Evolutionary conservation across 441 rosid genomes (phyloP), one percentile per base, ranked within the genome.

Genomic region (Adansonia gregorii): DNA sequence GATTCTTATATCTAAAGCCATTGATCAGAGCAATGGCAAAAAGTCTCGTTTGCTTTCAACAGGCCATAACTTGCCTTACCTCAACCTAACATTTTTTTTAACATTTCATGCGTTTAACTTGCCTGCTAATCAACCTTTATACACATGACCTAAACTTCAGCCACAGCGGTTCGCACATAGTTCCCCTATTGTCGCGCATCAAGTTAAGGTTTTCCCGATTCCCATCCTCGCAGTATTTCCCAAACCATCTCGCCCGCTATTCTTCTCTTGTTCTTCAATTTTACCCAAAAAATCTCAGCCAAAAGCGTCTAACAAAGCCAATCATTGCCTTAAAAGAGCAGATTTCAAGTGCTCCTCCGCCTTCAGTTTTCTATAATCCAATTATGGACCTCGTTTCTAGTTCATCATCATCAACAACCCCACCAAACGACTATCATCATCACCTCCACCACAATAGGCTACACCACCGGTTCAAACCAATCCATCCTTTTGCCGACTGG

Each of bases 321-420:
- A 8, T 8, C 65, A 41, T 52, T 41, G 43, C 20, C 48, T 31
- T 67, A 27, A 12, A 17, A 15, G 60, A 56, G 10, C 51, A 12
- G 10, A 6, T 67, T 77, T 75, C 43, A 64, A 43, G 15, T 51
- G 72, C 67, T 54, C 63, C 3, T 10, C n/a, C 61, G 64, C 45
- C 10, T 63, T 0, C 60, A 52, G 73, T 58, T 66, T 22, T 63
- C 27, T 41, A 20, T 45, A 1, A 8, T 12, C 51, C 24, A 7
- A 24, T 31, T 0, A 91, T 93, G 95, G 94, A 89, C 63, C 86
- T 92, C n/a, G 86, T 76, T 80, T 85, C 94, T 15, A 82, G 69
- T 72, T 85, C 88, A 10, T 67, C 88, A 3, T 86, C 88, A 8
- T 64, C 88, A 4, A 20, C 64, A 11, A 11, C 66, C 35, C 49